Evolutionary conservation across 345 rosid genomes (phyloP), one percentile per base, ranked within the genome.

Genomic region (Salix viminalis): DNA sequence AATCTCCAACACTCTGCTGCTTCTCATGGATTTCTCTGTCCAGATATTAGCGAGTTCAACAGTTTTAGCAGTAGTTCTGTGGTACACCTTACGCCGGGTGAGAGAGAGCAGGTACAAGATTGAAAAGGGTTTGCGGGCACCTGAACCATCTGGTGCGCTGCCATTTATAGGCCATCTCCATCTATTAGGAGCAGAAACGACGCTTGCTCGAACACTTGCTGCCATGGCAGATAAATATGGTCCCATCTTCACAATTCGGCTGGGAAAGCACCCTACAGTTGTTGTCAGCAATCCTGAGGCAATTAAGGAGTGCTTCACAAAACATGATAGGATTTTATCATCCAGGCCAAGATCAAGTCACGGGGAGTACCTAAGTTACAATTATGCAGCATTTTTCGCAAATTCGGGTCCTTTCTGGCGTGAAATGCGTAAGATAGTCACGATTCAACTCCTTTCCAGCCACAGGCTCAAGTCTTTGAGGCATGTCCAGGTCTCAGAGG

Each of bases 101-200:
- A 70, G 26, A 70, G 65, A 16, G 62, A 3, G 4, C 0, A 61
- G 34, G 41, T 5, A 13, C n/a, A 54, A 36, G 28, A 41, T 2
- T 19, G 23, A 37, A 2, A 77, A 70, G 7, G 52, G 75, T 15
- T 19, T 30, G 14, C 18, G 60, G 37, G 60, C 61, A 6, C 83
- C 80, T 0, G 80, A 80, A 41, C 74, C 83, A 67, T 24, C 62
- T 7, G 80, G 77, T 10, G 74, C 74, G 1, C 15, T 76, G 34
- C 83, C 80, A 13, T 42, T 76, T 36, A 14, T 80, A 56, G 83
- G 83, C 28, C 83, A 80, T 61, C 77, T 76, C 9, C 83, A 80
- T 46, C 69, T 67, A 6, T 24, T 76, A 6, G 76, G 76, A 23
- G 12, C 64, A 46, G 32, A 76, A 18, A 80, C 26, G 30, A 80